Base-by-base conservation (phyloP, 2,329 filamentous ascomycete genomes). In the Ophiocordyceps camponoti-saundersi region DNA sequence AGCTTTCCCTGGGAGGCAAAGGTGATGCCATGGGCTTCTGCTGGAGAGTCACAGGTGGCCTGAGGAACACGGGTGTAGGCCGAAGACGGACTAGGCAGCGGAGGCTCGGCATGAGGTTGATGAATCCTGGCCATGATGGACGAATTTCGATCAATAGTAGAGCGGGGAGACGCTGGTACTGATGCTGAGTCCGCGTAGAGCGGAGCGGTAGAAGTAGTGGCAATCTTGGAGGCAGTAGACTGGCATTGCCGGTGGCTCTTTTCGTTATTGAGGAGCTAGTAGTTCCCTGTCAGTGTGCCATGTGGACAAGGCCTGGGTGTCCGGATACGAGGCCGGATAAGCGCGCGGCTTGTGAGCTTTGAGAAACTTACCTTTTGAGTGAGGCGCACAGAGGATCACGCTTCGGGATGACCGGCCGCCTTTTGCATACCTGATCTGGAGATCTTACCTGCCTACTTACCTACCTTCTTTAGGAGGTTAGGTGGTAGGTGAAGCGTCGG, bases 161-260 rank as follows among this genome's bases (percentile, higher is more conserved):
- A 86, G 70, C 55, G 83, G 80, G 54, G 82, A 86, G 64, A 94
- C 77, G 58, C 70, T 75, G 56, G 85, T 93, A 67, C 79, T 76
- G 57, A 94, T 80, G 60, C 84, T 90, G 56, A 94, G 71, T 61
- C 88, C 81, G 71, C 85, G 85, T 68, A 94, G 70, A 61, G 85
- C 84, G 65, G 82, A 93, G 71, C 85, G 85, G 71, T 85, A 92
- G 68, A 94, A 93, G 68, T 93, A 93, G 63, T 93, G 86, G 59
- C 85, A 93, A 65, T 93, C 84, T 72, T 92, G 82, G 48, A 85
- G 70, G 65, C 72, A 93, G 65, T 86, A 90, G 57, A 73, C 65
- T 71, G 84, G 84, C 85, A 93, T 93, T 69, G 73, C 70, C 73
- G 29, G 26, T 13, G 15, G 6, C 12, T 29, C 26, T 29, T 29